These are phyloP conservation scores for Backusella morwellensis DNA, from an alignment of 192 early-diverging fungal genomes.

Conservation along the genomic window DNA sequence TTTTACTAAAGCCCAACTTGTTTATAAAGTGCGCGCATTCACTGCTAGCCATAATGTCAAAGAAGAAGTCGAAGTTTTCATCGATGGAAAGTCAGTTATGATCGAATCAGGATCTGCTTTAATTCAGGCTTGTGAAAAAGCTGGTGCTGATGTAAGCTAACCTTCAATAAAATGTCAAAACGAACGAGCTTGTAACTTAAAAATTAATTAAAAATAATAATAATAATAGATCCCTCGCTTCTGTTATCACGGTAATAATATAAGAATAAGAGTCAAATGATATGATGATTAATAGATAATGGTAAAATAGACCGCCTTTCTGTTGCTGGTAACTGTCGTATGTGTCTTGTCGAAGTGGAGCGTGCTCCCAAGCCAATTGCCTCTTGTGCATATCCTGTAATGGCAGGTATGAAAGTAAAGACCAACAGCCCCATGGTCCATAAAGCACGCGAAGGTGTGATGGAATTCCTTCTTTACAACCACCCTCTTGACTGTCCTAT, in stretches of 20 bases:
- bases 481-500: slow-evolving; percentile 98
- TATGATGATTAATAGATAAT: not conserved
- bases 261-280: not conserved
- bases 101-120: slow-evolving; percentile 92
- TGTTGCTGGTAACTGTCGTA: slow-evolving; percentile 98
- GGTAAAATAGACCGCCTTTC: slow-evolving; percentile 80
- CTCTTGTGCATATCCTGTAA: slow-evolving; percentile 96
- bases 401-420: slow-evolving; percentile 95
- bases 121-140: slow-evolving; percentile 97
- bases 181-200: not conserved
- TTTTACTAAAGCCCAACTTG: not conserved
- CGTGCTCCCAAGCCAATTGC: slow-evolving; percentile 93
- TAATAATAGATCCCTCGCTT: slow-evolving; percentile 63
- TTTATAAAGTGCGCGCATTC: slow-evolving; percentile 33
- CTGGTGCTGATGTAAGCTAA: slow-evolving; percentile 65
- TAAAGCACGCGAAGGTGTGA: slow-evolving; percentile 91
- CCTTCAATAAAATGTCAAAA: not conserved
- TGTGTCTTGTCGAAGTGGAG: slow-evolving; percentile 98
- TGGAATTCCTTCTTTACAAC: slow-evolving; percentile 93
- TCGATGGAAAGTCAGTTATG: slow-evolving; percentile 86
- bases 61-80: slow-evolving; percentile 81
- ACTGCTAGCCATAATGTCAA: slow-evolving; percentile 40
- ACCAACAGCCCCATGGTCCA: slow-evolving; percentile 92
- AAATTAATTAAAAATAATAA: not conserved
- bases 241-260: slow-evolving; percentile 50